A percentile compares a stretch with the other conserved stretches of the same genome.
These are phyloP conservation scores for Zopfochytrium polystomum DNA, from an alignment of 371 early-diverging fungal genomes.

Conservation along the genomic window DNA sequence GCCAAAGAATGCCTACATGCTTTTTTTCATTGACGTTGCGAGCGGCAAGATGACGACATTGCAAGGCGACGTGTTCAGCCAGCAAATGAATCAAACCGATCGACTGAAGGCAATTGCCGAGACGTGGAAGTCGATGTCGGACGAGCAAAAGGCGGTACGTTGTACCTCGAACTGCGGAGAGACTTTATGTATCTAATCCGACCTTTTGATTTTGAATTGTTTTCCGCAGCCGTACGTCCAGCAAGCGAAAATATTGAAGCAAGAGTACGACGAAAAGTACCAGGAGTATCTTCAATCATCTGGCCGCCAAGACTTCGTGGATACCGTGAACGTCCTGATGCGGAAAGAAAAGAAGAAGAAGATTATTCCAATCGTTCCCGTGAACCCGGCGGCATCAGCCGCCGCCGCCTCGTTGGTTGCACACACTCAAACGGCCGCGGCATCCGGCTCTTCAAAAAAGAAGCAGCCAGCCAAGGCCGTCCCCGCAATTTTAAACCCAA, in stretches of 20 bases:
- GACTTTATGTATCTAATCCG: not conserved
- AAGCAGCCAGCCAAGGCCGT: no score
- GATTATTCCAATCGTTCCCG: no score
- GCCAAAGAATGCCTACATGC: constrained; percentile 5
- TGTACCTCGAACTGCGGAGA: not conserved
- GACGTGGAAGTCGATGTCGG: constrained; percentile 9
- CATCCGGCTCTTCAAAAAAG: no score
- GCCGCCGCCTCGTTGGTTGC: no score
- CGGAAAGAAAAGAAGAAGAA: no score
- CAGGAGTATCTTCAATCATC: not conserved
- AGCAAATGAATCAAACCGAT: not conserved
- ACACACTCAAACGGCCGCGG: no score
- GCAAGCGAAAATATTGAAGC: constrained; percentile 1
- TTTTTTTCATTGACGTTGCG: not conserved
- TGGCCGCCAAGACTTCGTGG: not conserved
- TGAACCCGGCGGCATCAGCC: no score
- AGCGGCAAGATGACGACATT: not conserved
- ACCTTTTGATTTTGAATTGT: not conserved
- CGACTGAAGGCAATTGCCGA: constrained; percentile 4
- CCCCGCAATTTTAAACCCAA: no score
- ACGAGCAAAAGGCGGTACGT: not conserved
- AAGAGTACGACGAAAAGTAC: constrained; percentile 5
- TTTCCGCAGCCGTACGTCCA: constrained; percentile 8
- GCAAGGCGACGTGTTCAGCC: not conserved
- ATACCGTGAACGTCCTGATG: no score